Conservation (phyloP, 2,329 filamentous ascomycete genomes). For the Blastomyces parvus region DNA sequence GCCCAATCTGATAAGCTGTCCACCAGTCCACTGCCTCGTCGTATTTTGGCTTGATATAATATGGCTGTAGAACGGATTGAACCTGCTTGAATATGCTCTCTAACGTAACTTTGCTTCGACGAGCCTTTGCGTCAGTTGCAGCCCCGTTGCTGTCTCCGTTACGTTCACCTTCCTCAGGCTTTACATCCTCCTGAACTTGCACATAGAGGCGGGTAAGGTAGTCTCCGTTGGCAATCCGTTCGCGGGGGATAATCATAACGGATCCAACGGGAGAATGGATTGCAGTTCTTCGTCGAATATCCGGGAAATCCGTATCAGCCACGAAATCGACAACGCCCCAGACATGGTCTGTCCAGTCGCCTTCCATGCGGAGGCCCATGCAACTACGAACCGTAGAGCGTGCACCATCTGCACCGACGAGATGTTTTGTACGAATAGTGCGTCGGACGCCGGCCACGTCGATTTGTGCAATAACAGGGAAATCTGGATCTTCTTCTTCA, state of each 20-base stretch:
- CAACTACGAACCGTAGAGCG: conserved; percentile 57
- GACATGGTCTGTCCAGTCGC: conserved; percentile 60
- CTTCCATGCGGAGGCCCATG: conserved; percentile 44
- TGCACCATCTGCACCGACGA: conserved; percentile 63
- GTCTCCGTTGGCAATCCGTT: conserved; percentile 51
- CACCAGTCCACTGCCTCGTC: conserved; percentile 60
- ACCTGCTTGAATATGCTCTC: conserved; percentile 56
- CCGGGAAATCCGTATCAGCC: conserved; percentile 63
- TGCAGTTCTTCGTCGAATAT: conserved; percentile 70
- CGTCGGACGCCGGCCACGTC: conserved; percentile 23
- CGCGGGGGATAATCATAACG: conserved; percentile 73
- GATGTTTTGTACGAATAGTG: conserved; percentile 55
- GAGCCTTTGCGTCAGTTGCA: conserved; percentile 31
- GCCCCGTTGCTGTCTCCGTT: conserved; percentile 53
- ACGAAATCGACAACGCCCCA: conserved; percentile 72
- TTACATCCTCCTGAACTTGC: conserved; percentile 26
- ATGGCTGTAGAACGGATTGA: conserved; percentile 58
- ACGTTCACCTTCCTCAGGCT: conserved; percentile 39
- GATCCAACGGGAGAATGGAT: conserved; percentile 67
- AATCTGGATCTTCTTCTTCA: conserved; percentile 36
- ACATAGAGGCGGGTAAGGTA: conserved; percentile 61
- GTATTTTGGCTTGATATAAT: conserved; percentile 51
- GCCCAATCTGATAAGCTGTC: conserved; percentile 67
- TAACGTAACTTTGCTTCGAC: conserved; percentile 43
- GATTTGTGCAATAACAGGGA: conserved; percentile 29